Evolutionary conservation across 495 filamentous ascomycete genomes (phyloP).

Genomic region (Aspergillus indologenus): DNA sequence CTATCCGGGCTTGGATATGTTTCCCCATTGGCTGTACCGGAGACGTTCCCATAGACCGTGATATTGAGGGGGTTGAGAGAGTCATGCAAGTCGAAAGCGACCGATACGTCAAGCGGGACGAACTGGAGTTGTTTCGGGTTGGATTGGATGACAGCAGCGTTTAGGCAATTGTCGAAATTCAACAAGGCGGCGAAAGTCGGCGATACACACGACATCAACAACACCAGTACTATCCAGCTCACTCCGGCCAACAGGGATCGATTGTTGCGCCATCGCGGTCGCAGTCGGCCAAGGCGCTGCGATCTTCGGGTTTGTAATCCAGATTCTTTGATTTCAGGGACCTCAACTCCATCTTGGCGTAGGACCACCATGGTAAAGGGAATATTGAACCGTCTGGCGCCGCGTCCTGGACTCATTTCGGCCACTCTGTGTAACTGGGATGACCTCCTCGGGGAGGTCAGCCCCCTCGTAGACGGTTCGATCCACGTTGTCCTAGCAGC

Average conservation of each 20-base stretch:
- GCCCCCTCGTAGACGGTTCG: conserved; percentile 38
- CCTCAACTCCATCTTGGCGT: conserved; percentile 12
- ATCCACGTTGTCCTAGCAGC: conserved; percentile 41
- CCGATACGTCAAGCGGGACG: conserved; percentile 67
- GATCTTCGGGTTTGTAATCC: conserved; percentile 21
- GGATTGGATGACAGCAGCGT: conserved; percentile 52
- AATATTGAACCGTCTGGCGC: conserved; percentile 24
- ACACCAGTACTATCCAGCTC: conserved; percentile 19
- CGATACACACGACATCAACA: conserved; percentile 24
- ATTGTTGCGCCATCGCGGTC: conserved; percentile 18
- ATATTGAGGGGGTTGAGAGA: conserved; percentile 67
- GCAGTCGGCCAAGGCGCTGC: conserved; percentile 25
- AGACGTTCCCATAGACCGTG: conserved; percentile 88
- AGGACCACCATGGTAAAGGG: conserved; percentile 8
- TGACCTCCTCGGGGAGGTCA: conserved; percentile 51
- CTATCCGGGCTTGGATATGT: conserved; percentile 51
- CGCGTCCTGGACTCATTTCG: conserved; percentile 33
- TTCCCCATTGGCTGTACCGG: conserved; percentile 52
- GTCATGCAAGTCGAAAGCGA: conserved; percentile 61
- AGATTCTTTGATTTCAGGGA: conserved; percentile 12
- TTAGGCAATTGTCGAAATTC: conserved; percentile 81
- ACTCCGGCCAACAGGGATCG: conserved; percentile 15
- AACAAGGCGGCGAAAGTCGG: conserved; percentile 56
- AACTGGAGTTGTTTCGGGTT: conserved; percentile 69
- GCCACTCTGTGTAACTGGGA: conserved; percentile 32